Percentiles rank a stretch among this genome's conserved stretches.
Evolutionary conservation across 2,329 filamentous ascomycete genomes (phyloP).

Genomic region (Talaromyces sp.): DNA sequence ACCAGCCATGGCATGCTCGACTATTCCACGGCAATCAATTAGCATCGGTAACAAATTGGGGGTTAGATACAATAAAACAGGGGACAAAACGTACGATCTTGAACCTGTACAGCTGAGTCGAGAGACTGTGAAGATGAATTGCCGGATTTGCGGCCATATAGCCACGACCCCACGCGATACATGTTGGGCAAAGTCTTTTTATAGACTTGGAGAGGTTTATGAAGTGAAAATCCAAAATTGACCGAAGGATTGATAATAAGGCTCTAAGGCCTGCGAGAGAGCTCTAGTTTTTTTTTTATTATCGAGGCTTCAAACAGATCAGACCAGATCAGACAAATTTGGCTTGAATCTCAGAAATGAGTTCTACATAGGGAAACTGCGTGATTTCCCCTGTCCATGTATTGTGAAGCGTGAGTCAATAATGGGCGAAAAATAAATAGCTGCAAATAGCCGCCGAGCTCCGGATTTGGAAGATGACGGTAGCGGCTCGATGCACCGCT

Average conservation of each 20-base stretch:
- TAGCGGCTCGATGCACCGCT: not conserved
- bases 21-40: constrained; percentile 19
- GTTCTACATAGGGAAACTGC: not conserved
- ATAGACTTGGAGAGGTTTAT: not conserved
- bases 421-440: not conserved
- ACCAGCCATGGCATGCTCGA: constrained; percentile 43
- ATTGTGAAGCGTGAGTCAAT: not conserved
- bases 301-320: not conserved
- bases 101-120: constrained; percentile 54
- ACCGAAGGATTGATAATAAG: not conserved
- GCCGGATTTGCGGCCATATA: constrained; percentile 39
- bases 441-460: not conserved
- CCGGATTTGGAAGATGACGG: not conserved
- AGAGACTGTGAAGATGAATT: constrained; percentile 51
- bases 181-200: constrained; percentile 17
- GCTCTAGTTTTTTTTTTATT: not conserved
- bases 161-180: constrained; percentile 41
- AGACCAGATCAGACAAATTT: not conserved
- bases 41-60: constrained; percentile 14
- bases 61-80: not conserved
- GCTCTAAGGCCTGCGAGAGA: not conserved
- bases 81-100: constrained; percentile 37
- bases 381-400: not conserved
- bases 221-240: not conserved
- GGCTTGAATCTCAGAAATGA: not conserved